phyloP scores from a whole-genome alignment of 1,139 yeast species.

The Yamadazyma aaseri region DNA sequence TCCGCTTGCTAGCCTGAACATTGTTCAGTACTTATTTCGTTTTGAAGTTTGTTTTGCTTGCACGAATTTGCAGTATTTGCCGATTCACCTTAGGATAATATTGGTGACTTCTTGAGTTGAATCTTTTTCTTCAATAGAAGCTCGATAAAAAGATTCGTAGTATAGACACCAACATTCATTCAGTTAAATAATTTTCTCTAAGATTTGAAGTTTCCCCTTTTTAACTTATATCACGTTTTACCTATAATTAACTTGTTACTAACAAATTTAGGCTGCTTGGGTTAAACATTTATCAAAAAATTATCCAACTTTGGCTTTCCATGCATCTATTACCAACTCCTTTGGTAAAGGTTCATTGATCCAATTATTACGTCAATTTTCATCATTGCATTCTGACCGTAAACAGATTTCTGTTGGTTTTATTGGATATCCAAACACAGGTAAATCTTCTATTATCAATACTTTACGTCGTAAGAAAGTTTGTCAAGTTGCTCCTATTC shows the following conservation, averaged over 20 bases:
- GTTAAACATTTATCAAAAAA: slow-evolving; percentile 89
- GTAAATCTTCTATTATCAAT: slow-evolving; percentile 93
- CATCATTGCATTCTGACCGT: slow-evolving; percentile 86
- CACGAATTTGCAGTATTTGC: slow-evolving; percentile 45
- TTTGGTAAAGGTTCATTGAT: slow-evolving; percentile 97
- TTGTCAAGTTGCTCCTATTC: slow-evolving; percentile 96
- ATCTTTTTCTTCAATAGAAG: slow-evolving; percentile 24
- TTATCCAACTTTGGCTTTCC: slow-evolving; percentile 95
- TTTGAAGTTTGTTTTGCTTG: slow-evolving; percentile 49
- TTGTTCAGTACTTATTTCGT: slow-evolving; percentile 28
- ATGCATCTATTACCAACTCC: slow-evolving; percentile 95
- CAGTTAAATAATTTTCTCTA: no score
- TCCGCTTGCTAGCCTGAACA: slow-evolving; percentile 44
- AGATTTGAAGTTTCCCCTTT: no score
- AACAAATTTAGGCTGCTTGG: slow-evolving; percentile 90
- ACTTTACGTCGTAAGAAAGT: slow-evolving; percentile 93
- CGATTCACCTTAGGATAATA: slow-evolving; percentile 25
- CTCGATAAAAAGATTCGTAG: slow-evolving; percentile 57
- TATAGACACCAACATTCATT: slow-evolving; percentile 66
- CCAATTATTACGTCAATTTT: slow-evolving; percentile 89
- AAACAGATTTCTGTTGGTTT: slow-evolving; percentile 96
- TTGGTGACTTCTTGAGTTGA: slow-evolving; percentile 68
- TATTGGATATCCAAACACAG: slow-evolving; percentile 96
- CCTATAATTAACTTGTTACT: no score
- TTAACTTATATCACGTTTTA: no score